phyloP scores from a whole-genome alignment of 176 grass and related monocot genomes.

The Avena insularis region DNA sequence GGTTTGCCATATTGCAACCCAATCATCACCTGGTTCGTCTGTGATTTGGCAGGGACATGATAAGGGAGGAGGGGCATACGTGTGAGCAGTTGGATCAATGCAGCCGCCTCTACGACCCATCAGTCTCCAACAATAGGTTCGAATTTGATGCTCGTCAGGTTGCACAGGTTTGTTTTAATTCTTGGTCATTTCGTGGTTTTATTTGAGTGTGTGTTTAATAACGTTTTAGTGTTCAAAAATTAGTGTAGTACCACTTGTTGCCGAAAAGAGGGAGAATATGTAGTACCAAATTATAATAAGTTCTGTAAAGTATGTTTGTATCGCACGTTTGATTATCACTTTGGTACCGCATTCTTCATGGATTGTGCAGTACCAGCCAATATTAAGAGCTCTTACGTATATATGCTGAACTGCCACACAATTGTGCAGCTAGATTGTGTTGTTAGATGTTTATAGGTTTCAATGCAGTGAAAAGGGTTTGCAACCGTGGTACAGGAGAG shows the following conservation, averaged over 20 bases:
- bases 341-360: not conserved
- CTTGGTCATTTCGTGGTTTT: not conserved
- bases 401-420: too few relatives aligned
- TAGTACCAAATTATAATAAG: slow-evolving; percentile 2
- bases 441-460: too few relatives aligned
- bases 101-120: slow-evolving; percentile 58
- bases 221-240: slow-evolving; percentile 20
- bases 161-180: slow-evolving; percentile 55
- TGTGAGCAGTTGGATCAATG: slow-evolving; percentile 68
- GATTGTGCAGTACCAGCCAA: not conserved
- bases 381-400: not conserved
- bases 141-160: slow-evolving; percentile 60
- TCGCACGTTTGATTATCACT: not conserved
- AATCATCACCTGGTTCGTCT: slow-evolving; percentile 29
- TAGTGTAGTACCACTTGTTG: slow-evolving; percentile 3
- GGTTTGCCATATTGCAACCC: not conserved
- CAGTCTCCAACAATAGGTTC: slow-evolving; percentile 55
- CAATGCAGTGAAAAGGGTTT: too few relatives aligned
- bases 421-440: too few relatives aligned
- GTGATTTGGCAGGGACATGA: slow-evolving; percentile 57
- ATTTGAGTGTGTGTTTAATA: slow-evolving; percentile 30
- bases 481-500: too few relatives aligned
- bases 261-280: slow-evolving; percentile 9
- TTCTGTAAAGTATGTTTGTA: slow-evolving; percentile 28
- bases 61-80: slow-evolving; percentile 62